Percentiles rank a stretch among this genome's conserved stretches.
phyloP scores from a whole-genome alignment of 768 basidiomycete genomes.

The Trametes meyenii region DNA sequence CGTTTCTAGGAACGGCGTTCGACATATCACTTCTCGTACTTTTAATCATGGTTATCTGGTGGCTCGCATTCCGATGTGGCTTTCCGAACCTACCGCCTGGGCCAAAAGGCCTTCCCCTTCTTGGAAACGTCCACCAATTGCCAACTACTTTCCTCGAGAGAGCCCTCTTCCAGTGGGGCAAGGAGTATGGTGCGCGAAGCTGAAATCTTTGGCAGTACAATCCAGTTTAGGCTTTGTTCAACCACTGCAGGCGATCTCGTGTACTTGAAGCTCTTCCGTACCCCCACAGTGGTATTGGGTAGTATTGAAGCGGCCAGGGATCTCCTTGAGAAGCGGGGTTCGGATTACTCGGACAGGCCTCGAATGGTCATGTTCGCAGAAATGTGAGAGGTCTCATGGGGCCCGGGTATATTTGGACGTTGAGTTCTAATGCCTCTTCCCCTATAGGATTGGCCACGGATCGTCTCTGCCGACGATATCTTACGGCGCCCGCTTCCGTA shows the following conservation, averaged over 20 bases:
- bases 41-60: background rate
- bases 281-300: conserved; percentile 32
- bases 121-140: conserved; percentile 26
- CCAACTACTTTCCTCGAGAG: conserved; percentile 15
- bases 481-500: conserved; percentile 20
- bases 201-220: background rate
- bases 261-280: conserved; percentile 22
- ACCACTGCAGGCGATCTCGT: conserved; percentile 23
- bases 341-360: conserved; percentile 34
- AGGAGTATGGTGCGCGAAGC: conserved; percentile 19
- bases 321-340: conserved; percentile 31
- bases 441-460: conserved; percentile 18
- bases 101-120: conserved; percentile 19
- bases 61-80: background rate
- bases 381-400: background rate
- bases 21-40: background rate
- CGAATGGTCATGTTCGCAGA: conserved; percentile 24
- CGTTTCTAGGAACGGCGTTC: no score
- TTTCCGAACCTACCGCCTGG: conserved; percentile 23
- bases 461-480: conserved; percentile 1
- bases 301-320: conserved; percentile 29
- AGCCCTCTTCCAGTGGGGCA: conserved; percentile 18
- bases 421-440: background rate
- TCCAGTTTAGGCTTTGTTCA: background rate
- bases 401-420: background rate